Evolutionary conservation across 768 basidiomycete genomes (phyloP).

Genomic region (Coprinellus micaceus): DNA sequence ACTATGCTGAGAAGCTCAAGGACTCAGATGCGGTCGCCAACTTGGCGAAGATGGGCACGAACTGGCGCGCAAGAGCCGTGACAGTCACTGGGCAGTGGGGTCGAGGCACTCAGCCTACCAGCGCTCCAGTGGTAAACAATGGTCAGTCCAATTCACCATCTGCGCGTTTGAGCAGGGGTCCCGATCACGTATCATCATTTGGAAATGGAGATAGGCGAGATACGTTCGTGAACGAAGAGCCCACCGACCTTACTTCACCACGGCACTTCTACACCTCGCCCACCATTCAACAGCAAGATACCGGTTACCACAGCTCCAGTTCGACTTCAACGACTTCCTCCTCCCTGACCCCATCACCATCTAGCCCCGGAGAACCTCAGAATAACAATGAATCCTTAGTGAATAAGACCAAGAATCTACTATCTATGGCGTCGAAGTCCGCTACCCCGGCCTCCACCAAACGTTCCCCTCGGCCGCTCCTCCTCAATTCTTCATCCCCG

Average conservation of each 20-base stretch:
- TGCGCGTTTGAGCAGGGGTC: not conserved
- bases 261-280: not conserved
- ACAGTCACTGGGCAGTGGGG: slow-evolving; percentile 36
- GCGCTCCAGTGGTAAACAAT: not conserved
- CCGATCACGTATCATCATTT: slow-evolving; percentile 3
- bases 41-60: slow-evolving; percentile 69
- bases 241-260: not conserved
- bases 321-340: not conserved
- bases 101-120: too few species aligned
- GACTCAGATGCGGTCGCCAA: slow-evolving; percentile 70
- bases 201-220: slow-evolving; percentile 8
- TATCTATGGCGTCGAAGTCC: slow-evolving; percentile 31
- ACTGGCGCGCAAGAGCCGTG: slow-evolving; percentile 67
- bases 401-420: slow-evolving; percentile 12
- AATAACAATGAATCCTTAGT: slow-evolving; percentile 4
- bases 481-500: slow-evolving; percentile 52
- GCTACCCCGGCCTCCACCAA: slow-evolving; percentile 36
- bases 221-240: not conserved
- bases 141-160: slow-evolving; percentile 7
- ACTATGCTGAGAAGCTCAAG: slow-evolving; percentile 69
- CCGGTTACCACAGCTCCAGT: slow-evolving; percentile 3
- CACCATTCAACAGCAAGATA: not conserved
- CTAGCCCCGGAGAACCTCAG: not conserved
- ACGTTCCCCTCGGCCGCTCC: slow-evolving; percentile 60
- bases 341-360: not conserved